Base-by-base conservation (phyloP, 192 early-diverging fungal species). In the Umbelopsis sp. region DNA sequence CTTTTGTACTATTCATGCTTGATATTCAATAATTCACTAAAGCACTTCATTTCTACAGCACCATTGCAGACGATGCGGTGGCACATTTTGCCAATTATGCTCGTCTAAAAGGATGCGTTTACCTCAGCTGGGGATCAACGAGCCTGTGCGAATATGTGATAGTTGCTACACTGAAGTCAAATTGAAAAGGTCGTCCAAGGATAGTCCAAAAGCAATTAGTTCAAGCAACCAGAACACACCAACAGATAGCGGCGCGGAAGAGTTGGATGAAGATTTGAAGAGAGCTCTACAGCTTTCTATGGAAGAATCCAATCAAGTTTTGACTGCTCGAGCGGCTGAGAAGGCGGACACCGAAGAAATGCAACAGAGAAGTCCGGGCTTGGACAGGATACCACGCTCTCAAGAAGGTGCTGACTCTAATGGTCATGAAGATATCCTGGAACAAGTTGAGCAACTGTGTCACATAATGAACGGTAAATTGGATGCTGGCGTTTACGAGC, bases 31-130 rank as follows among this genome's bases (percentile, higher is more conserved):
- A 0, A 35, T n/a, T 35, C 15, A 58, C 27, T 30, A 1, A 27
- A 3, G 1, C 1, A 35, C 25, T 13, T 27, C 35, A 1, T 30
- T 41, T 33, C 46, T 33, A n/a, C 67, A 76, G 72, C 96, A 98
- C 74, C 96, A 98, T 78, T 98, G 96, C 69, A 90, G 96, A 73
- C 92, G 94, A 72, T 98, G 96, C 77, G 96, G 96, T 16, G 82
- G 90, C 37, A 94, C 93, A 15, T 97, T 91, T 72, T 97, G 95
- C 81, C 85, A 90, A 30, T 81, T 90, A 46, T 98, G 96, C 76
- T 97, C 94, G 3, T 90, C 91, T 41, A 96, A 94, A 80, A 90
- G 70, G 7, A 77, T 90, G n/a, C 78, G 94, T 5, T 81, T 98
- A 58, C 92, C 94, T 4, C 86, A 91, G 46, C 82, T 95, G 64